Percentiles rank a stretch among this genome's conserved stretches.
Conservation (phyloP, 768 basidiomycete genomes). For the Trametes cubensis region DNA sequence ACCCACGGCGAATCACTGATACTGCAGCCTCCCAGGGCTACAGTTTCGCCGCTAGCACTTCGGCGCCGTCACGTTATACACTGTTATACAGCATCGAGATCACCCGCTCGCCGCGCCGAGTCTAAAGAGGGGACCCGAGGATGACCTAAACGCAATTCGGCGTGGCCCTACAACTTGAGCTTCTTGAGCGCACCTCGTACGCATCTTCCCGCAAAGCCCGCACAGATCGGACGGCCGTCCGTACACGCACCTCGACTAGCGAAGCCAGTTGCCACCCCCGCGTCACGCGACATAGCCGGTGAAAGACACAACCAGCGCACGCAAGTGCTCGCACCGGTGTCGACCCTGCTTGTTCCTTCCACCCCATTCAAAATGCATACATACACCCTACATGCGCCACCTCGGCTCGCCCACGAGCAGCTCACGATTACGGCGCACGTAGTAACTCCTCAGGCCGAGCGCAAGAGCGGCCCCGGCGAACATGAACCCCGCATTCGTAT, state of each 20-base stretch:
- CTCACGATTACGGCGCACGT: conserved; percentile 24
- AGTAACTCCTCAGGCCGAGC: conserved; percentile 24
- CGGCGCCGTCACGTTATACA: no score
- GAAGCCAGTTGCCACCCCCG: no score
- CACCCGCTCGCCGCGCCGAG: no score
- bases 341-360: background rate
- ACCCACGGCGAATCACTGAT: background rate
- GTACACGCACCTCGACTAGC: no score
- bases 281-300: no score
- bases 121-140: no score
- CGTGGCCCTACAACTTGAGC: background rate
- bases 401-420: conserved; percentile 23
- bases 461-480: conserved; percentile 28
- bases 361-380: background rate
- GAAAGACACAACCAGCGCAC: no score
- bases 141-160: no score
- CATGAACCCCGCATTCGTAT: conserved; percentile 38
- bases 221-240: background rate
- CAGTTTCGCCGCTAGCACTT: background rate
- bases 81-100: no score
- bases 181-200: background rate
- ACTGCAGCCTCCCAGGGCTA: background rate
- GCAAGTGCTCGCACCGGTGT: background rate
- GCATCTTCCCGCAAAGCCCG: background rate
- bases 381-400: conserved; percentile 21